These are phyloP conservation scores for Poterioochromonas sp. DNA, from an alignment of 352 stramenopile genomes.

Conservation along the genomic window DNA sequence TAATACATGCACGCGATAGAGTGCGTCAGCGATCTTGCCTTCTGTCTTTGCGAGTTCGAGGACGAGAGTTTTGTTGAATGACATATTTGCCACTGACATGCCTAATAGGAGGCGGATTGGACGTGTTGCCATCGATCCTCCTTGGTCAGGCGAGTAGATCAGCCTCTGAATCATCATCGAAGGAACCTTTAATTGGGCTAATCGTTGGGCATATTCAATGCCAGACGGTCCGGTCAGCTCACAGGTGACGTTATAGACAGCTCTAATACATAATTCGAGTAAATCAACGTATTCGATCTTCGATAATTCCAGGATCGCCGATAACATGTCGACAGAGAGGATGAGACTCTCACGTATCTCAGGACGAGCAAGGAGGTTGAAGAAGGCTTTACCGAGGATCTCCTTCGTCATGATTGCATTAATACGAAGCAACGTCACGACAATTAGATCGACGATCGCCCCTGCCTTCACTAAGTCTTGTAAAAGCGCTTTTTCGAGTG, in stretches of 20 bases:
- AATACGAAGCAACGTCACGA: constrained; percentile 18
- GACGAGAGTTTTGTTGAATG: not conserved
- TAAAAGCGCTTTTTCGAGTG: not conserved
- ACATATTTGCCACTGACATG: constrained; percentile 19
- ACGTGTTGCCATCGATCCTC: not conserved
- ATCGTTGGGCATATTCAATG: not conserved
- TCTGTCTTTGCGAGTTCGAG: not conserved
- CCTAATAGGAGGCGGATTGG: not conserved
- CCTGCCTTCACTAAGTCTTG: not conserved
- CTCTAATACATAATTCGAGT: constrained; percentile 19
- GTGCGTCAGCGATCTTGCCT: not conserved
- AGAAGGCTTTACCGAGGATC: constrained; percentile 12
- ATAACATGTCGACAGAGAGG: not conserved
- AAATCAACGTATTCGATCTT: constrained; percentile 3
- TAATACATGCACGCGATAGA: not conserved
- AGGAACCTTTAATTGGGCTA: not conserved
- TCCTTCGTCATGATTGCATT: constrained; percentile 22
- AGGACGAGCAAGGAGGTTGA: not conserved
- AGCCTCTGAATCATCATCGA: not conserved
- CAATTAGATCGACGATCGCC: constrained; percentile 8
- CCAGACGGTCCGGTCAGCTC: not conserved
- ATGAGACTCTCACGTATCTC: constrained; percentile 14
- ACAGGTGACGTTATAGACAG: constrained; percentile 23
- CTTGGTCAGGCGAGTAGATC: not conserved
- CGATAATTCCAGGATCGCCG: not conserved